A percentile compares a stretch with the other conserved stretches of the same genome.
Evolutionary conservation across 2,329 filamentous ascomycete species (phyloP).

Genomic region (Neoscytalidium dimidiatum): DNA sequence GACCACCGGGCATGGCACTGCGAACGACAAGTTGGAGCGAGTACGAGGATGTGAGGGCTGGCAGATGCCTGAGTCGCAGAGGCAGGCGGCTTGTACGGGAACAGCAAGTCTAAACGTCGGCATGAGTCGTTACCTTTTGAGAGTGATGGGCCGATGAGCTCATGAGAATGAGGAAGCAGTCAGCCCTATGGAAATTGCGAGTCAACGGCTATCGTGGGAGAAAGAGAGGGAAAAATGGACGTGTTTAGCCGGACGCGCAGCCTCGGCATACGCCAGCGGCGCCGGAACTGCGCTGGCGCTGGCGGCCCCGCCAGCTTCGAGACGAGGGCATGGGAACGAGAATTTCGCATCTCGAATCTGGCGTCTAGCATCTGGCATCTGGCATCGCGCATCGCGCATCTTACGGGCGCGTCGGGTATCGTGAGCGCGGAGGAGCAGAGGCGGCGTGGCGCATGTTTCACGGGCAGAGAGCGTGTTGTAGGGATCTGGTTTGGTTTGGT

Average conservation of each 20-base stretch:
- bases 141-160: background rate
- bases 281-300: background rate
- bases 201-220: background rate
- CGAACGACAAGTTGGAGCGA: background rate
- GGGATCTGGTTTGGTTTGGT: background rate
- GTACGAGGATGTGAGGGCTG: background rate
- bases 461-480: too few species aligned
- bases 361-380: too few species aligned
- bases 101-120: background rate
- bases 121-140: background rate
- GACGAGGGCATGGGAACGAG: background rate
- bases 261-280: constrained; percentile 1
- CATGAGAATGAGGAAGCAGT: background rate
- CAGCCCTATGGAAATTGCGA: constrained; percentile 10
- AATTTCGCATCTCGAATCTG: too few species aligned
- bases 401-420: background rate
- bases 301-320: background rate
- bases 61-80: background rate
- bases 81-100: background rate
- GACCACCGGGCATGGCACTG: background rate
- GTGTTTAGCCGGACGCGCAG: background rate
- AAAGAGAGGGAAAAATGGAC: background rate
- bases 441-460: background rate
- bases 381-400: background rate
- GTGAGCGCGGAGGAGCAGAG: background rate